Evolutionary conservation across 305 asterid species (phyloP).

Genomic region (Solanum hybrid): DNA sequence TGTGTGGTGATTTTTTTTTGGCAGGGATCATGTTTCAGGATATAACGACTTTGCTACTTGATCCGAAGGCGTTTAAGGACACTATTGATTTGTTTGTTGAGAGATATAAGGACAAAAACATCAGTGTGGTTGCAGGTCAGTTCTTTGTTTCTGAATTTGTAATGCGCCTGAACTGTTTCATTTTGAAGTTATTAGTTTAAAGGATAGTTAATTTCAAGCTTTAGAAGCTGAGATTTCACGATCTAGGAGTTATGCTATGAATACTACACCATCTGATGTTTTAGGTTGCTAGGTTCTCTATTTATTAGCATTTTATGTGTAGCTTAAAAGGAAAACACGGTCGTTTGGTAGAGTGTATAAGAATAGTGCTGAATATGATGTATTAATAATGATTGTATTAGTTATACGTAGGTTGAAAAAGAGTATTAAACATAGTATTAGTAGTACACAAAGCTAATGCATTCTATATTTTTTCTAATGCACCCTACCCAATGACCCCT

Average conservation of each 20-base stretch:
- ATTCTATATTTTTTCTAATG: too few species aligned
- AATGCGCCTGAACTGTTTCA: not conserved
- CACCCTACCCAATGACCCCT: not conserved
- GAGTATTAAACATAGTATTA: not conserved
- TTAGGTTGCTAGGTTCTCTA: not conserved
- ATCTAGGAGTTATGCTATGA: not conserved
- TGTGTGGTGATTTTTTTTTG: not conserved
- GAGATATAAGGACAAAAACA: conserved; percentile 55
- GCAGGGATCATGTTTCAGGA: conserved; percentile 85
- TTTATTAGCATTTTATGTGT: not conserved
- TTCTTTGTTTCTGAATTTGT: not conserved
- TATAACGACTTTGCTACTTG: conserved; percentile 77
- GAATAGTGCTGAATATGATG: not conserved
- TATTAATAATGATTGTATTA: not conserved
- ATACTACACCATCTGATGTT: not conserved
- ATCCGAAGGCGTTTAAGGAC: conserved; percentile 78
- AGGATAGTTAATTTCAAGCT: not conserved
- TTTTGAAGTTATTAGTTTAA: not conserved
- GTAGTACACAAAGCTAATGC: not conserved
- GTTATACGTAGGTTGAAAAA: not conserved
- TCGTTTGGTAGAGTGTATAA: not conserved
- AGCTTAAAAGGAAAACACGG: not conserved
- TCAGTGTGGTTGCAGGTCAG: conserved; percentile 76
- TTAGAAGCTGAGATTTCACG: not conserved
- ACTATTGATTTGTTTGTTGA: conserved; percentile 85